Evolutionary conservation across 306 rosid genomes (phyloP).

Genomic region (Rosa rugosa): DNA sequence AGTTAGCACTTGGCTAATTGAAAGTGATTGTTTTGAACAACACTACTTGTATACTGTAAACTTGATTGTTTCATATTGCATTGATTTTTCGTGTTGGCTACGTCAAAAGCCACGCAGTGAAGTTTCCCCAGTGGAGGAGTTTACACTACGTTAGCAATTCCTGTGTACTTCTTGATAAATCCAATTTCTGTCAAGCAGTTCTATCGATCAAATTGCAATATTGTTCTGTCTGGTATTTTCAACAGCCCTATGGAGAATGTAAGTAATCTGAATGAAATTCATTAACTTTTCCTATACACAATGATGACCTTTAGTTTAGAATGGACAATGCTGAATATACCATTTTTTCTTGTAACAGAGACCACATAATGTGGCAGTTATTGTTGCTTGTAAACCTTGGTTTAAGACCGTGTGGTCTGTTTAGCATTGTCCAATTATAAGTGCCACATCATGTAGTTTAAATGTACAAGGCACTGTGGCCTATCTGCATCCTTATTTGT

Average conservation of each 20-base stretch:
- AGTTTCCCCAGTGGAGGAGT: too few species aligned
- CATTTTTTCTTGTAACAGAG: background rate
- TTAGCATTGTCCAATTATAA: background rate
- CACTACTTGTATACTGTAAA: too few species aligned
- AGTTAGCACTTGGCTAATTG: too few species aligned
- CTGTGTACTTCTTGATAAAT: too few species aligned
- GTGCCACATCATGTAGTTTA: background rate
- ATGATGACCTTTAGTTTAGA: background rate
- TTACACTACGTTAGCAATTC: too few species aligned
- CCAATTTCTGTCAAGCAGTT: too few species aligned
- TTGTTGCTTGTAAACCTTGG: background rate
- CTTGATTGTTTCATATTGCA: too few species aligned
- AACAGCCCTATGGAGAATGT: slow-evolving; percentile 97
- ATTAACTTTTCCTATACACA: background rate
- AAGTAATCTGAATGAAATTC: slow-evolving; percentile 31
- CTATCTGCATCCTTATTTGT: background rate
- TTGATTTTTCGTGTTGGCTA: too few species aligned
- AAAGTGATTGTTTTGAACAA: too few species aligned
- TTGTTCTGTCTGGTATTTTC: too few species aligned
- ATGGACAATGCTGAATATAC: background rate
- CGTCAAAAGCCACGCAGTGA: too few species aligned
- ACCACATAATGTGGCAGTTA: background rate
- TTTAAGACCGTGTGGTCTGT: background rate
- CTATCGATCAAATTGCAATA: too few species aligned
- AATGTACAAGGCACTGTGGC: background rate